Conservation (phyloP, 495 filamentous ascomycete species). For the Aspergillus biplanus region DNA sequence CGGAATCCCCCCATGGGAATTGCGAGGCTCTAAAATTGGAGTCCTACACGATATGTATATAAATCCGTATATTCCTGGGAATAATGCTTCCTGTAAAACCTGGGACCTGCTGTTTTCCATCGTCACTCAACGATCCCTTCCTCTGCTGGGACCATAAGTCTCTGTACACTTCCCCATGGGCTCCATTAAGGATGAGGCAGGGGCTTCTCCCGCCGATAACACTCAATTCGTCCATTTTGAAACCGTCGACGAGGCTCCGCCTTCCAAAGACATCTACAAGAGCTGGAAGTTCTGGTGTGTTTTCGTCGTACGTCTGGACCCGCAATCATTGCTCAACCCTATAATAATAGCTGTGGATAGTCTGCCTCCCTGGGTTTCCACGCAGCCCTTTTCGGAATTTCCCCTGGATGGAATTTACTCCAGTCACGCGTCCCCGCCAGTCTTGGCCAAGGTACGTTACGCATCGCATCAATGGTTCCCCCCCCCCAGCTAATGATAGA, state of each 20-base stretch:
- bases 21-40: too few relatives aligned
- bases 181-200: not conserved
- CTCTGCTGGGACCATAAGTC: not conserved
- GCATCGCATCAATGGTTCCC: too few relatives aligned
- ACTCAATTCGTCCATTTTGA: not conserved
- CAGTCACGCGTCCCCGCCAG: not conserved
- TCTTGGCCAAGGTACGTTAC: not conserved
- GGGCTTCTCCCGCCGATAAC: not conserved
- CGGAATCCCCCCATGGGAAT: too few relatives aligned
- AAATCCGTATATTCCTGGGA: too few relatives aligned
- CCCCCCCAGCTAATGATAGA: too few relatives aligned
- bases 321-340: not conserved
- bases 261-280: not conserved
- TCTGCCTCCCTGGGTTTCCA: not conserved
- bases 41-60: too few relatives aligned
- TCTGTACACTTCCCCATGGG: not conserved
- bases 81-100: too few relatives aligned
- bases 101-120: too few relatives aligned
- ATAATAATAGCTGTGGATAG: not conserved
- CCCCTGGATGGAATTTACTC: not conserved
- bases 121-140: not conserved
- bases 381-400: not conserved
- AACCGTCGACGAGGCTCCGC: not conserved
- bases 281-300: not conserved
- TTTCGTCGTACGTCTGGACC: not conserved